Evolutionary conservation across 345 rosid species (phyloP), one percentile per base, ranked within the genome.

Genomic region (Eutrema heterophyllum): DNA sequence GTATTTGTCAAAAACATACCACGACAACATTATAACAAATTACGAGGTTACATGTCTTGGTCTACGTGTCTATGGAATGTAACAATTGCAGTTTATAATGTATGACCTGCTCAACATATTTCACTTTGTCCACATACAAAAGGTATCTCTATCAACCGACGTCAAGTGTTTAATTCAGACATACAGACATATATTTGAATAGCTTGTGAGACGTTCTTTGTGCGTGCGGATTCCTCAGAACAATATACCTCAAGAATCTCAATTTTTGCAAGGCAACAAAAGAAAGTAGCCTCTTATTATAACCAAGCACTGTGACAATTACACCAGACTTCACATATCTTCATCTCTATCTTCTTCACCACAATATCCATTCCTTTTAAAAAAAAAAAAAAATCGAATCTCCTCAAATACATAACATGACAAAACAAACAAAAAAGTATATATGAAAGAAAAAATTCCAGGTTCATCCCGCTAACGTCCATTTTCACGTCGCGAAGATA

Each of bases 301-400:
- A 76, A 62, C 50, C 70, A 69, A 63, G n/a, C 44, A 69, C 38
- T 69, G 52, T 76, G 65, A 69, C 53, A 69, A 70, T 69, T 76
- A 76, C 70, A 76, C n/a, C 39, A 62, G 41, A 45, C 52, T 55
- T 67, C 70, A 69, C 70, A 54, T 50, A 74, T 59, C 32, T 52
- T 75, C 64, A 75, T 69, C 24, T 68, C n/a, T 45, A 68, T 40
- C 72, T 24, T 68, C 67, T 58, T 63, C 63, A 59, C 58, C 64
- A 68, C 27, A 60, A 51, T n/a, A n/a, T 59, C 11, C 38, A 10
- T 60, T 45, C 51, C 24, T 5, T 43, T 12, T n/a, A n/a, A n/a
- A n/a, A n/a, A n/a, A n/a, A n/a, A n/a, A n/a, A n/a, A n/a, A n/a
- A n/a, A 75, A 69, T n/a, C 36, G 59, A 69, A 61, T 76, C 26